These are phyloP conservation scores for Colletotrichum viniferum DNA, from an alignment of 2,329 filamentous ascomycete species.

Conservation along the genomic window DNA sequence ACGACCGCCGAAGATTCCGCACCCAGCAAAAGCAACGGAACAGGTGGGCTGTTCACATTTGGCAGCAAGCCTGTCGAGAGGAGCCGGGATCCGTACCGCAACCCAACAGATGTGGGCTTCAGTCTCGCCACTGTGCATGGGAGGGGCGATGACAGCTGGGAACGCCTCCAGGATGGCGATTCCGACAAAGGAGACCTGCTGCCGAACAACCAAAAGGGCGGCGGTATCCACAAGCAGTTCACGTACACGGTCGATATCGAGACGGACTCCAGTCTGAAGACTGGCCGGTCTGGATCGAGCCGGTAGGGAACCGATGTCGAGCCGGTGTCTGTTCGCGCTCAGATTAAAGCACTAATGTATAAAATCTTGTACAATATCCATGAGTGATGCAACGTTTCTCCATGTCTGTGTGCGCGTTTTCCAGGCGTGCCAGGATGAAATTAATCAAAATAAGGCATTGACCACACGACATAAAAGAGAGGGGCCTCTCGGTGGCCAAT, in stretches of 20 bases:
- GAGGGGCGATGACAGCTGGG: conserved; percentile 18
- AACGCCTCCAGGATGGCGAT: conserved; percentile 20
- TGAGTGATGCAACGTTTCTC: background rate
- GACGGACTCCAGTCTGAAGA: background rate
- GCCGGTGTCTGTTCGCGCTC: background rate
- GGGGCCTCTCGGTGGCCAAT: background rate
- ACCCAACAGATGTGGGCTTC: conserved; percentile 20
- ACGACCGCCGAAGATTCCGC: conserved; percentile 8
- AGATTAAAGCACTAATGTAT: background rate
- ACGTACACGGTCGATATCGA: conserved; percentile 18
- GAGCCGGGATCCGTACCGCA: conserved; percentile 12
- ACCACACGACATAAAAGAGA: background rate
- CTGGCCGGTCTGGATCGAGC: background rate
- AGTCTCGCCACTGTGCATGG: conserved; percentile 16
- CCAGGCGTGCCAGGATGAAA: background rate
- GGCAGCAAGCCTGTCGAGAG: conserved; percentile 17
- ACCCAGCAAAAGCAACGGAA: background rate
- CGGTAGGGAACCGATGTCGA: background rate
- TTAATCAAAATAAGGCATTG: conserved; percentile 6
- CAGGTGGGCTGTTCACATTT: conserved; percentile 9
- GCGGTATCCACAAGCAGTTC: conserved; percentile 19
- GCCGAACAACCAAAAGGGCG: background rate
- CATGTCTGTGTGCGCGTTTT: background rate
- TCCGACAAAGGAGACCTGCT: conserved; percentile 20
- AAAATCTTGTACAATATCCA: conserved; percentile 15